These are phyloP conservation scores for Chimonanthus salicifolius DNA, from an alignment of 164 flowering plant species.

Conservation along the genomic window DNA sequence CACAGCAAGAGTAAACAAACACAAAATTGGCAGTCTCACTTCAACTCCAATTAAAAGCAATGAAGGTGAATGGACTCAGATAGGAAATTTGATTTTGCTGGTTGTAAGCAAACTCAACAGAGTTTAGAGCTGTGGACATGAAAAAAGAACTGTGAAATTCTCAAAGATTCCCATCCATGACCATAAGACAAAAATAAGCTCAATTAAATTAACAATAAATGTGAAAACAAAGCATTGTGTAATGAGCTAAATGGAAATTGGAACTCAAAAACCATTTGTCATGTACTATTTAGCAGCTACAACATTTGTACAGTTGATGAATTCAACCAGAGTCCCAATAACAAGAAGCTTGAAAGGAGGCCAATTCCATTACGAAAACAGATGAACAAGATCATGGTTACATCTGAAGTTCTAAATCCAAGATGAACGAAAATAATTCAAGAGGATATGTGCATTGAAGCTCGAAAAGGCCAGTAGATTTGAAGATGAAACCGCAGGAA, in stretches of 20 bases:
- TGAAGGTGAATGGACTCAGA: no score
- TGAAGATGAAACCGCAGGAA: neutral
- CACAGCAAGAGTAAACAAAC: no score
- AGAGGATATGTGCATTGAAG: conserved; percentile 1
- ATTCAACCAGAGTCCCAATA: neutral
- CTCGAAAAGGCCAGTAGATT: neutral
- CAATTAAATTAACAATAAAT: neutral
- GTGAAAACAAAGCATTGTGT: neutral
- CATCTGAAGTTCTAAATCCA: conserved; percentile 3
- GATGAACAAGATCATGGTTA: neutral
- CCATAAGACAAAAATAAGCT: neutral
- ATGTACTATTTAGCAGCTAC: neutral
- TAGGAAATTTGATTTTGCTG: neutral
- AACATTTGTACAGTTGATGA: conserved; percentile 6
- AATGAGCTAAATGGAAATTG: neutral
- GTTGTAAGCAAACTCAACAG: neutral
- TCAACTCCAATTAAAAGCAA: no score
- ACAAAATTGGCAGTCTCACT: no score
- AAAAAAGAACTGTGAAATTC: no score
- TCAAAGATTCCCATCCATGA: no score
- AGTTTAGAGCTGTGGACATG: no score
- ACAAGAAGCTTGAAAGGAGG: neutral
- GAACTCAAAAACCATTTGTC: neutral
- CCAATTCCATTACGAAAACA: neutral
- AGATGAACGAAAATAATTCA: neutral